These are phyloP conservation scores for Xylariaceae sp. DNA, from an alignment of 2,329 filamentous ascomycete genomes.

Conservation along the genomic window DNA sequence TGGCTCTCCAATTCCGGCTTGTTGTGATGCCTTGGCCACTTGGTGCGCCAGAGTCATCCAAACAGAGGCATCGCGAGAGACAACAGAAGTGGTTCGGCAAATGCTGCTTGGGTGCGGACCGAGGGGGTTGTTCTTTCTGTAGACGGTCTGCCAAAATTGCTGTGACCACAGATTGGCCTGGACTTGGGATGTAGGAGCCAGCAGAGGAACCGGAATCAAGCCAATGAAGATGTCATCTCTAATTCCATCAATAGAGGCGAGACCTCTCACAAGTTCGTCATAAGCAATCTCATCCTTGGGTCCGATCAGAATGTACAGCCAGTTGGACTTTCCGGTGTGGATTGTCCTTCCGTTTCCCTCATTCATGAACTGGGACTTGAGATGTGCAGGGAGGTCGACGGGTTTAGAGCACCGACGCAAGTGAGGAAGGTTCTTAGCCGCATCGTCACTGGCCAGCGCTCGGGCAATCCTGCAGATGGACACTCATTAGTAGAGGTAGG, in stretches of 20 bases:
- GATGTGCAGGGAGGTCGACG: conserved; percentile 62
- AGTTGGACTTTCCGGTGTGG: conserved; percentile 58
- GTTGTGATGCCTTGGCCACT: conserved; percentile 59
- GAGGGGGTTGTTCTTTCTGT: conserved; percentile 83
- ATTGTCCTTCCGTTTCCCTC: conserved; percentile 55
- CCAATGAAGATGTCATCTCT: conserved; percentile 56
- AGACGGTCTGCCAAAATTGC: conserved; percentile 80
- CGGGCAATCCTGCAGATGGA: conserved; percentile 45
- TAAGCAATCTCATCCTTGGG: conserved; percentile 51
- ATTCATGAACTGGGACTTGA: conserved; percentile 62
- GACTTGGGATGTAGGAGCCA: conserved; percentile 71
- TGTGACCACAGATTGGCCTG: conserved; percentile 73
- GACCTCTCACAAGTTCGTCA: conserved; percentile 48
- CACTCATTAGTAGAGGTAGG: conserved; percentile 28
- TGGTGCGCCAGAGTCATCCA: conserved; percentile 68
- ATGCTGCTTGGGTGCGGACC: conserved; percentile 79
- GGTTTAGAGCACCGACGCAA: conserved; percentile 75
- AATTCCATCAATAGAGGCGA: conserved; percentile 50
- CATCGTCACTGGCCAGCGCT: conserved; percentile 56
- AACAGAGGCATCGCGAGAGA: conserved; percentile 59
- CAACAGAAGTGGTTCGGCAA: conserved; percentile 65
- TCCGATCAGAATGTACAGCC: conserved; percentile 58
- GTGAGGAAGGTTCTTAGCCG: conserved; percentile 65
- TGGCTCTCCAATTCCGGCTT: conserved; percentile 60
- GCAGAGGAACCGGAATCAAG: conserved; percentile 65